Conservation (phyloP, 1,284 basidiomycete species). For the Anthracocystis walkeri region DNA sequence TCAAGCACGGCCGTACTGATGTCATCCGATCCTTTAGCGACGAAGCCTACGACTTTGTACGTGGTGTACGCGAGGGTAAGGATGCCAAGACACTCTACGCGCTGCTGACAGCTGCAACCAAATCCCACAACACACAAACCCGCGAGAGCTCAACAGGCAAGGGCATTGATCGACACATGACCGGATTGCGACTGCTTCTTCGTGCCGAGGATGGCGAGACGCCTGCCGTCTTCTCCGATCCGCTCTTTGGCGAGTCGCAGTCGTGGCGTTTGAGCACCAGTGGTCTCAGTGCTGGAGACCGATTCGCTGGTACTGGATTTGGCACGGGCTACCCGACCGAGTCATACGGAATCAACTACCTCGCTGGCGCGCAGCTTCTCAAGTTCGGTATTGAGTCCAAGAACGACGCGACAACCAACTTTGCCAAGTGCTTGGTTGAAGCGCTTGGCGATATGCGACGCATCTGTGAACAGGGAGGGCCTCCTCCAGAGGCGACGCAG, state of each 20-base stretch:
- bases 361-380: constrained; percentile 82
- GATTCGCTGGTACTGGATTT: constrained; percentile 89
- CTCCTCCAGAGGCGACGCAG: constrained; percentile 42
- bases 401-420: constrained; percentile 79
- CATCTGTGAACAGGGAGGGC: constrained; percentile 72
- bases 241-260: constrained; percentile 80
- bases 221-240: constrained; percentile 73
- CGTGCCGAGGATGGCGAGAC: constrained; percentile 57
- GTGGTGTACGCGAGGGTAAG: constrained; percentile 77
- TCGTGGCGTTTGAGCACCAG: constrained; percentile 93
- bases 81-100: constrained; percentile 73
- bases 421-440: constrained; percentile 78
- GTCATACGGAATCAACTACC: constrained; percentile 71
- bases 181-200: constrained; percentile 78
- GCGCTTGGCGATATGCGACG: constrained; percentile 80
- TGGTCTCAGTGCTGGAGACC: constrained; percentile 84
- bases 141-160: constrained; percentile 84
- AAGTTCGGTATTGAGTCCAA: constrained; percentile 98
- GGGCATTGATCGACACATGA: constrained; percentile 91
- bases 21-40: constrained; percentile 84
- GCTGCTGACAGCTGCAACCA: constrained; percentile 78
- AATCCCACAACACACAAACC: constrained; percentile 81
- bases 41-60: constrained; percentile 83
- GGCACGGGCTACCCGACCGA: constrained; percentile 68
- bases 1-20: constrained; percentile 90